These are phyloP conservation scores for Guillardia theta DNA, from an alignment of 78 protist species.

Conservation along the genomic window DNA sequence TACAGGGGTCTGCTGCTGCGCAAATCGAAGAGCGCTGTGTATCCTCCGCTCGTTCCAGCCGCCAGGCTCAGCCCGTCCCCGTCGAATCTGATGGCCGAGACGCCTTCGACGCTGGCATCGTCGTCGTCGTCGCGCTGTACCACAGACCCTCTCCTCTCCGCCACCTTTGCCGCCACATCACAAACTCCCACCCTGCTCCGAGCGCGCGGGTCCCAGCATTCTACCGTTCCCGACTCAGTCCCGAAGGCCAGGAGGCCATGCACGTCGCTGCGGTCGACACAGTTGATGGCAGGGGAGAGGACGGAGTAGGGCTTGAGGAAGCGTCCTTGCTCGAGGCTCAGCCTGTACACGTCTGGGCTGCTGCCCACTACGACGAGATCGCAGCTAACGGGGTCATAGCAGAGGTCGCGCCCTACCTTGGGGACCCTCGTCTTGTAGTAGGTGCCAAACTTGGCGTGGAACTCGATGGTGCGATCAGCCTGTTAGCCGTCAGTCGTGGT, in stretches of 20 bases:
- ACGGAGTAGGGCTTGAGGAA: constrained; percentile 75
- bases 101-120: too few relatives aligned
- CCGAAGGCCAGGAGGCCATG: constrained; percentile 67
- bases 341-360: constrained; percentile 46
- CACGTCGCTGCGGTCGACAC: neutral
- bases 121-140: too few relatives aligned
- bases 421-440: constrained; percentile 84
- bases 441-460: constrained; percentile 88
- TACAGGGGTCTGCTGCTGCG: constrained; percentile 55
- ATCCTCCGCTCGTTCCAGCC: constrained; percentile 84
- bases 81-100: constrained; percentile 54
- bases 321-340: constrained; percentile 87
- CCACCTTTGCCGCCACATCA: neutral
- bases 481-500: neutral
- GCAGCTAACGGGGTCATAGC: constrained; percentile 71
- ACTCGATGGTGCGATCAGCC: constrained; percentile 82
- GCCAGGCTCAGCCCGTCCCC: constrained; percentile 74
- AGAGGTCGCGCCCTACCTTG: constrained; percentile 81
- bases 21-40: constrained; percentile 82
- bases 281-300: constrained; percentile 54
- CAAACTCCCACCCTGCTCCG: neutral
- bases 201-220: constrained; percentile 58
- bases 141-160: neutral
- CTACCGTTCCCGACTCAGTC: constrained; percentile 53
- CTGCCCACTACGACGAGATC: constrained; percentile 66